Evolutionary conservation across 495 filamentous ascomycete genomes (phyloP), one percentile per base, ranked within the genome.

Genomic region (Penicillium argentinense): DNA sequence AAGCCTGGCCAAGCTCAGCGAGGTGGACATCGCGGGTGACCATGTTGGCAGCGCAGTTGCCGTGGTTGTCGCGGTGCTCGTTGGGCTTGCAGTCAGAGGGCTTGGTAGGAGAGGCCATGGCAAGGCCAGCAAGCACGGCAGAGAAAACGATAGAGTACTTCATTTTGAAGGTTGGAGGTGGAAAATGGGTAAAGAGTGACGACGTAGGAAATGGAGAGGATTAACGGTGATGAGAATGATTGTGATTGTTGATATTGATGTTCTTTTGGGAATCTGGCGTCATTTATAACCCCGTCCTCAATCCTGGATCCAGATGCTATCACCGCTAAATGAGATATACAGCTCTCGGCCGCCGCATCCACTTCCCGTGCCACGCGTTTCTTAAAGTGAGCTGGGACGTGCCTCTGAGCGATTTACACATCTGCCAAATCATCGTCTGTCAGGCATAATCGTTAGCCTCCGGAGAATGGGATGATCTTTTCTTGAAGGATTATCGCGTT

Each of bases 341-440:
- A n/a, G n/a, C n/a, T n/a, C n/a, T n/a, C n/a, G n/a, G n/a, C n/a
- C n/a, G n/a, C n/a, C n/a, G n/a, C n/a, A n/a, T n/a, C n/a, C n/a
- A n/a, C n/a, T 36, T 45, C 11, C 42, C 42, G 42, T 45, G 42
- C 22, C 42, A 45, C 42, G 42, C 32, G 42, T 45, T 45, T 29
- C 28, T 19, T 18, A 25, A n/a, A 22, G 14, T 17, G 30, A n/a
- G n/a, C n/a, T n/a, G n/a, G n/a, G n/a, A n/a, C n/a, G n/a, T n/a
- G n/a, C n/a, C n/a, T n/a, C n/a, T n/a, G n/a, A n/a, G n/a, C n/a
- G n/a, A n/a, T n/a, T n/a, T n/a, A n/a, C n/a, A n/a, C n/a, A n/a
- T n/a, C n/a, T n/a, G n/a, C n/a, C n/a, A n/a, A n/a, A n/a, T n/a
- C n/a, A n/a, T n/a, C n/a, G n/a, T n/a, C n/a, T n/a, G n/a, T n/a